These are phyloP conservation scores for Didymella keratinophila DNA, from an alignment of 2,329 filamentous ascomycete species.

Conservation along the genomic window DNA sequence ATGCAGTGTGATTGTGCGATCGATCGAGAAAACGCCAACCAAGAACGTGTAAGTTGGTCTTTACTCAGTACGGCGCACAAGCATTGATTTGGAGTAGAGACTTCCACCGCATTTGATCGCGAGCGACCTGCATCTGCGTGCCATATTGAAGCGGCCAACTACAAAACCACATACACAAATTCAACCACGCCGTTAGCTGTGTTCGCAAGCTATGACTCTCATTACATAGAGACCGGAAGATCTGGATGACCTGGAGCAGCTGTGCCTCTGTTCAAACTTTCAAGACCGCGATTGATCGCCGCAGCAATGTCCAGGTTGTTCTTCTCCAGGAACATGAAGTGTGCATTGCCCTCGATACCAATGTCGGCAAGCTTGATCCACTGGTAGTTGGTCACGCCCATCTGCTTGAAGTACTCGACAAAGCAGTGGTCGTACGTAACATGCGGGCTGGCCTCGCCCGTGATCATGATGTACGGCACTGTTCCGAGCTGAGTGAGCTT, in stretches of 20 bases:
- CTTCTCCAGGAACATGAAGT: constrained; percentile 63
- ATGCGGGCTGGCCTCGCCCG: constrained; percentile 42
- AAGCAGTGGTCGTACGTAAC: constrained; percentile 46
- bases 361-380: constrained; percentile 56
- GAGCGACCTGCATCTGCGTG: too few species aligned
- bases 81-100: neutral
- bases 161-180: neutral
- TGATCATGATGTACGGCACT: constrained; percentile 43
- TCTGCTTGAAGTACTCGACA: constrained; percentile 43
- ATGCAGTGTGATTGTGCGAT: too few species aligned
- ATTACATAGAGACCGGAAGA: constrained; percentile 6
- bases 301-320: constrained; percentile 58
- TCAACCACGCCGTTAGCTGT: neutral
- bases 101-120: too few species aligned
- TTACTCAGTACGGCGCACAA: neutral
- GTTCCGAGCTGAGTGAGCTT: constrained; percentile 30
- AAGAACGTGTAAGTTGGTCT: neutral
- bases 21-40: too few species aligned
- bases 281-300: constrained; percentile 21
- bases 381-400: constrained; percentile 54
- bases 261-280: constrained; percentile 5
- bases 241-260: constrained; percentile 15
- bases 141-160: too few species aligned
- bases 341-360: constrained; percentile 63
- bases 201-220: neutral